A percentile compares a stretch with the other conserved stretches of the same genome.
phyloP scores from a whole-genome alignment of 208 protist genomes.

The Trypanosoma conorhini region DNA sequence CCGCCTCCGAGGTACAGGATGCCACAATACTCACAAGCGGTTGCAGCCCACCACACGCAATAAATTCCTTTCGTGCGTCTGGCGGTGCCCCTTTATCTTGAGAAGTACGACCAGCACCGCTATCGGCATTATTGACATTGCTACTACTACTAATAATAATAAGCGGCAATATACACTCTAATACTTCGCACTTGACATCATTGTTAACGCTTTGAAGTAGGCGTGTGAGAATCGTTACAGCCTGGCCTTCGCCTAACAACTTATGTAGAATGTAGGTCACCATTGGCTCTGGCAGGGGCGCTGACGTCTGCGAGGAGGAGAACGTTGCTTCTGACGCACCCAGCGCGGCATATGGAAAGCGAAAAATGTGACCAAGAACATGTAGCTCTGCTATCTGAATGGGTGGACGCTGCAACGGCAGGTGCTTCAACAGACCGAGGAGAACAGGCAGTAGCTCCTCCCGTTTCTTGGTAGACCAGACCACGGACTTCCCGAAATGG shows the following conservation, averaged over 20 bases:
- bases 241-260: constrained; percentile 50
- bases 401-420: constrained; percentile 71
- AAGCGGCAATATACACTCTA: constrained; percentile 75
- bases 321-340: neutral
- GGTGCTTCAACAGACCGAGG: constrained; percentile 53
- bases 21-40: constrained; percentile 89
- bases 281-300: constrained; percentile 38
- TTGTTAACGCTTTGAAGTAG: constrained; percentile 92
- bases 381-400: constrained; percentile 77
- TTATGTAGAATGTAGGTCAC: constrained; percentile 41
- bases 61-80: constrained; percentile 64
- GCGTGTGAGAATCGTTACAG: constrained; percentile 49
- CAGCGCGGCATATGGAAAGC: constrained; percentile 26
- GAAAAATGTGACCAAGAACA: constrained; percentile 64
- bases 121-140: constrained; percentile 15
- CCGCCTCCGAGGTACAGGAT: constrained; percentile 80
- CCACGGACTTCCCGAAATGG: constrained; percentile 31
- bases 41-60: constrained; percentile 64
- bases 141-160: constrained; percentile 32
- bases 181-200: constrained; percentile 87
- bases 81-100: neutral
- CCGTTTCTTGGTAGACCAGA: constrained; percentile 22
- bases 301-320: neutral
- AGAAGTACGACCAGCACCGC: constrained; percentile 12
- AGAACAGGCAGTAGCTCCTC: constrained; percentile 52